phyloP scores from a whole-genome alignment of 805 yeast species.

The Starmerella kuoi region DNA sequence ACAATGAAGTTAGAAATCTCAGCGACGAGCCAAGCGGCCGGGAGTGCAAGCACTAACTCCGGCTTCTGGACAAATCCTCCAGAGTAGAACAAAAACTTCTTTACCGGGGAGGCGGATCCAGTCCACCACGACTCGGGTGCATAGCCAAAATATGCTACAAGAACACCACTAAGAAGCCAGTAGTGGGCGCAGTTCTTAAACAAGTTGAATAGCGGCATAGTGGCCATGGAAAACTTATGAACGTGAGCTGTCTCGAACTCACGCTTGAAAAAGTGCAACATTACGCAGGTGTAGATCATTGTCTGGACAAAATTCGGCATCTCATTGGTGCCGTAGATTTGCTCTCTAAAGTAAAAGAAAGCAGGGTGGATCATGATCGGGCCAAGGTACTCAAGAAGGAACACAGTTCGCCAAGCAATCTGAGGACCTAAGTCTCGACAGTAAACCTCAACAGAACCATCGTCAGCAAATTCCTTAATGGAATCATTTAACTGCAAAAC shows the following conservation, averaged over 20 bases:
- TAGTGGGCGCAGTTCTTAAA: constrained; percentile 86
- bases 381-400: constrained; percentile 74
- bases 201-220: constrained; percentile 83
- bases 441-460: constrained; percentile 35
- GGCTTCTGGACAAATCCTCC: constrained; percentile 14
- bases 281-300: constrained; percentile 42
- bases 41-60: constrained; percentile 15
- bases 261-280: constrained; percentile 74
- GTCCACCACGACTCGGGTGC: constrained; percentile 31
- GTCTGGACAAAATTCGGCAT: constrained; percentile 42
- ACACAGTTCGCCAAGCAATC: constrained; percentile 85
- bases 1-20: constrained; percentile 64
- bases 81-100: constrained; percentile 23
- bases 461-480: constrained; percentile 37
- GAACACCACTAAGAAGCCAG: constrained; percentile 77
- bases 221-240: constrained; percentile 73
- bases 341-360: constrained; percentile 32
- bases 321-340: constrained; percentile 29
- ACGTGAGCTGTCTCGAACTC: constrained; percentile 77
- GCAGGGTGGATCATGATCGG: constrained; percentile 73
- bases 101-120: constrained; percentile 8
- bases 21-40: constrained; percentile 32
- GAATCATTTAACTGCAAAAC: constrained; percentile 38
- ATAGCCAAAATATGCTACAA: constrained; percentile 41
- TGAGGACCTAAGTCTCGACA: constrained; percentile 91